These are phyloP conservation scores for Podaxis sp. DNA, from an alignment of 768 basidiomycete species.

Conservation along the genomic window DNA sequence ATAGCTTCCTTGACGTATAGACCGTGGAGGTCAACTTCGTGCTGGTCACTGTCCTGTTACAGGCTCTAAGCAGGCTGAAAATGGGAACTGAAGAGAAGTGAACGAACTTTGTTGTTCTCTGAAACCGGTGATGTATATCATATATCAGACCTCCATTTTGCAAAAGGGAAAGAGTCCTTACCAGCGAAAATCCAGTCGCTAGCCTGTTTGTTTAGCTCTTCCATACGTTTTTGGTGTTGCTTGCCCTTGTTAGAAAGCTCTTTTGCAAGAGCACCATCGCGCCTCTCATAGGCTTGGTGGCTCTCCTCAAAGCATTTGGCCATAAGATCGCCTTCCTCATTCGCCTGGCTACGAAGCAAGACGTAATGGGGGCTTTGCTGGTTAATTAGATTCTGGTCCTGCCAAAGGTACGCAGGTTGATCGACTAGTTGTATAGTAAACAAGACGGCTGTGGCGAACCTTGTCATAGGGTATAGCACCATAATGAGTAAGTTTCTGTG, in stretches of 20 bases:
- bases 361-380: conserved; percentile 70
- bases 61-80: background rate
- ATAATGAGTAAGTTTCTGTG: background rate
- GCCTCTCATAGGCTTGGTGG: conserved; percentile 69
- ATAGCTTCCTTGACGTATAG: conserved; percentile 94
- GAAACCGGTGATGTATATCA: background rate
- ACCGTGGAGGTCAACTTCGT: conserved; percentile 88
- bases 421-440: background rate
- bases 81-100: background rate
- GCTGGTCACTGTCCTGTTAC: conserved; percentile 59
- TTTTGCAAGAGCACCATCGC: conserved; percentile 81
- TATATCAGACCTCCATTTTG: background rate
- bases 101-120: conserved; percentile 76
- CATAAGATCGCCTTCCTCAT: conserved; percentile 80
- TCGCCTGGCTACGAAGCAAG: conserved; percentile 72
- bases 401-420: background rate
- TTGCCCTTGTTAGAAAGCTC: conserved; percentile 80
- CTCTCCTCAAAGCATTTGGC: conserved; percentile 66
- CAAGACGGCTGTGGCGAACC: background rate
- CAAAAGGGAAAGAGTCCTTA: conserved; percentile 29
- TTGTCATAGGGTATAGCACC: background rate
- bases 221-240: conserved; percentile 75
- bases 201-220: conserved; percentile 75
- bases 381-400: conserved; percentile 63
- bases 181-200: conserved; percentile 86